phyloP scores from a whole-genome alignment of 441 rosid species.

The Pelargonium citronellum region DNA sequence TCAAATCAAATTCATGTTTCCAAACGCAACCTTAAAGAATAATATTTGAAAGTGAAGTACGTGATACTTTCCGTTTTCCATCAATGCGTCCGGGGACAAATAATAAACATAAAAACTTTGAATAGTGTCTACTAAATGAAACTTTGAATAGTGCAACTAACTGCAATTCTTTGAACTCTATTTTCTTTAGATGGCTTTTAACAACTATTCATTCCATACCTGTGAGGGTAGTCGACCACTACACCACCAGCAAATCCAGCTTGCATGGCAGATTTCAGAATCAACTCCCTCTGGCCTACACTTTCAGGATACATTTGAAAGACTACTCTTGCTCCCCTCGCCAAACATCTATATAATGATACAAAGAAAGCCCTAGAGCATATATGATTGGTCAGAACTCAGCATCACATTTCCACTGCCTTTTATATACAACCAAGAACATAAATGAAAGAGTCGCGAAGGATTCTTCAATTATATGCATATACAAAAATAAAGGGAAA shows the following conservation, averaged over 20 bases:
- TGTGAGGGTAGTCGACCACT: conserved; percentile 85
- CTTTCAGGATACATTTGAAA: conserved; percentile 87
- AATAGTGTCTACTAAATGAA: no score
- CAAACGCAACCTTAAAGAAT: no score
- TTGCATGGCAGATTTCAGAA: conserved; percentile 72
- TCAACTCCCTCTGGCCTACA: conserved; percentile 71
- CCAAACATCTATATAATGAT: conserved; percentile 66
- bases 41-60: no score
- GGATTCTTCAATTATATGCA: no score
- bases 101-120: no score
- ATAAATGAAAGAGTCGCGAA: neutral
- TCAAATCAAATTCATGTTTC: no score
- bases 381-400: neutral
- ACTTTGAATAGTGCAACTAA: no score
- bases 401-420: neutral
- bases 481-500: neutral
- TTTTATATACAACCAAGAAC: neutral
- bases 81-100: no score
- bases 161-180: no score
- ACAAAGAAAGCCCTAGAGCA: conserved; percentile 76
- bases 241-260: conserved; percentile 93
- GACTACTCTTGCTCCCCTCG: conserved; percentile 89
- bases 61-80: no score
- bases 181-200: neutral
- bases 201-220: conserved; percentile 34